phyloP scores from a whole-genome alignment of 495 filamentous ascomycete species.

The Chaetomium cochliodes region DNA sequence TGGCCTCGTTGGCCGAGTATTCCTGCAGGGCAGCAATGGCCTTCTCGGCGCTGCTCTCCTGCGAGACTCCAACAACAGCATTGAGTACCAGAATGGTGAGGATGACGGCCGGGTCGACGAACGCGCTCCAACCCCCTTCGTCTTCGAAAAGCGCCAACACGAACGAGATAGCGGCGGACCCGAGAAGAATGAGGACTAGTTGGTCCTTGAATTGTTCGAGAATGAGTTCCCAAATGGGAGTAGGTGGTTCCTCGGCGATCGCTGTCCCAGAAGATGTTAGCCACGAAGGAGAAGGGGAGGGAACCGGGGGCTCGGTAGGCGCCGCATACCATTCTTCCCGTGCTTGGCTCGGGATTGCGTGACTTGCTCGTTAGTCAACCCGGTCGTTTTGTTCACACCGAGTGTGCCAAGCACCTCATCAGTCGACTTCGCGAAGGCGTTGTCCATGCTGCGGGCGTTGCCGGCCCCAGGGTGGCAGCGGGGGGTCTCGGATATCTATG shows the following conservation, averaged over 20 bases:
- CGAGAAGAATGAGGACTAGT: constrained; percentile 91
- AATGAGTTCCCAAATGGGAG: constrained; percentile 92
- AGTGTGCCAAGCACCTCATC: constrained; percentile 71
- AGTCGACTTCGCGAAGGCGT: constrained; percentile 67
- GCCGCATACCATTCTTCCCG: constrained; percentile 76
- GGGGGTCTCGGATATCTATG: constrained; percentile 11
- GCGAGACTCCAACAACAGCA: constrained; percentile 93
- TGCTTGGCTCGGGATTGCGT: constrained; percentile 59
- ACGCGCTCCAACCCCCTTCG: constrained; percentile 92
- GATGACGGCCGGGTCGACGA: constrained; percentile 96
- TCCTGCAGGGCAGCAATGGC: constrained; percentile 98
- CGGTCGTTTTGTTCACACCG: constrained; percentile 61
- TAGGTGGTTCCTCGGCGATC: constrained; percentile 94
- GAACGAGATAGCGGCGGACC: constrained; percentile 92
- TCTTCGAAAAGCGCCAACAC: constrained; percentile 91
- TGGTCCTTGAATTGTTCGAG: constrained; percentile 99
- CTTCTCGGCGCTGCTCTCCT: constrained; percentile 98
- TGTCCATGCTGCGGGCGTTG: constrained; percentile 61
- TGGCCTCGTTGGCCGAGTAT: constrained; percentile 98
- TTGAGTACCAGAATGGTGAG: constrained; percentile 96
- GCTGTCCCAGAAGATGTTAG: constrained; percentile 52
- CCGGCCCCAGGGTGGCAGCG: constrained; percentile 20
- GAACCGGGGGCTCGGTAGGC: not conserved
- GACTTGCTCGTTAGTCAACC: constrained; percentile 72
- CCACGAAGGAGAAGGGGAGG: constrained; percentile 4